Evolutionary conservation across 495 filamentous ascomycete species (phyloP), one percentile per base, ranked within the genome.

Genomic region (Xylaria cubensis): DNA sequence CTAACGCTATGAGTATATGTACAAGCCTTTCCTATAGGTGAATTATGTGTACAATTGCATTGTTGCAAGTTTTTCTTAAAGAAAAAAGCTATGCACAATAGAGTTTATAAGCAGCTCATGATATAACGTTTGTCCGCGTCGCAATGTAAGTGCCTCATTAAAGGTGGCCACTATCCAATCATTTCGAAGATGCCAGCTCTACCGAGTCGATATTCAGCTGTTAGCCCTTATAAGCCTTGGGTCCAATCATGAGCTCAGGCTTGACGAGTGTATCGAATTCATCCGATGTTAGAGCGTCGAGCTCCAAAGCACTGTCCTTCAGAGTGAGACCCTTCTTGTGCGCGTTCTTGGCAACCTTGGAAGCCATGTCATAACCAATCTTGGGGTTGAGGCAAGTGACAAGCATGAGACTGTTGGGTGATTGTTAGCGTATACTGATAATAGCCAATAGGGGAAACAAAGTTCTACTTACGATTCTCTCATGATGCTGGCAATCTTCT

Each of bases 361-460:
- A 93, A 59, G 96, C 96, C 92, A 94, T 96, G 80, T 99, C 96
- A 84, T 99, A 99, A 44, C 96, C 96, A 81, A 99, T 99, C 80
- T 98, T 93, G 70, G 95, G 95, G 87, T 99, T 99, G 74, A 99
- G 86, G 86, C 97, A 98, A 65, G 96, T 99, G 50, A 99, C 96
- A 70, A 99, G 87, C 96, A 99, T 99, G 78, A 99, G 87, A 82
- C 94, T 97, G 74, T 46, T 46, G 55, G 39, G 74, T 64, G 55
- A 64, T 72, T 53, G 74, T 53, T 64, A 72, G 36, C 44, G 17
- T 36, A 70, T 62, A 24, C 2, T 5, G 32, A 10, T 59, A 1
- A 64, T n/a, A 32, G 61, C 48, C 26, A 34, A 56, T 48, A 26
- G 26, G 6, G 21, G 5, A 34, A 34, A 39, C 9, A n/a, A 10